Evolutionary conservation across 306 rosid genomes (phyloP).

Genomic region (Clitoria ternatea): DNA sequence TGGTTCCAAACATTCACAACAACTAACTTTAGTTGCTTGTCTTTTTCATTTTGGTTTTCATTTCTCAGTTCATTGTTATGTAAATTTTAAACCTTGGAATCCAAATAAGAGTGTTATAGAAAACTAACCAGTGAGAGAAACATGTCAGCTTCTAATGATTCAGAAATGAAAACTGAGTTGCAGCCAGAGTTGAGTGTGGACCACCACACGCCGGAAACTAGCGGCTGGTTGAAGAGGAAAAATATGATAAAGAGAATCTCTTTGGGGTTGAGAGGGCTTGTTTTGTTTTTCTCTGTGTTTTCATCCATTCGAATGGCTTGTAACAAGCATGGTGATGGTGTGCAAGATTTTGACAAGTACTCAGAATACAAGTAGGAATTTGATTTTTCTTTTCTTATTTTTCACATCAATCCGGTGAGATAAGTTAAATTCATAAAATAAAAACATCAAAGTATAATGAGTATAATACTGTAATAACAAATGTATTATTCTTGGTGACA

Average conservation of each 20-base stretch:
- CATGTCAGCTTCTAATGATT: constrained; percentile 21
- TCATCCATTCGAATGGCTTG: constrained; percentile 54
- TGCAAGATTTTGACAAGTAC: constrained; percentile 36
- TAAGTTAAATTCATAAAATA: too few relatives aligned
- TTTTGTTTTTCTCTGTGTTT: constrained; percentile 47
- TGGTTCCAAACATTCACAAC: too few relatives aligned
- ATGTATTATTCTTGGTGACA: too few relatives aligned
- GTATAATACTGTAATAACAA: too few relatives aligned
- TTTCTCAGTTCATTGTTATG: neutral
- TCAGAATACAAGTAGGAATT: constrained; percentile 46
- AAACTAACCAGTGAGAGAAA: neutral
- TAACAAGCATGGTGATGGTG: constrained; percentile 50
- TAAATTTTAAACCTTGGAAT: neutral
- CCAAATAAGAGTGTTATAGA: neutral
- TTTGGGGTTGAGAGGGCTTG: constrained; percentile 42
- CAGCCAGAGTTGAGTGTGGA: constrained; percentile 15
- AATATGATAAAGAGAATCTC: constrained; percentile 41
- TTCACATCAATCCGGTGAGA: too few relatives aligned
- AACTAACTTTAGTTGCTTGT: too few relatives aligned
- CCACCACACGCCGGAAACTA: neutral
- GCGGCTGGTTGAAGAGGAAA: constrained; percentile 42
- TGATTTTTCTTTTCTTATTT: neutral
- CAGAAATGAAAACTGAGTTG: neutral
- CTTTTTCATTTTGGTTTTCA: neutral
- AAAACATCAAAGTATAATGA: too few relatives aligned